Percentiles rank a stretch among this genome's conserved stretches.
These are phyloP conservation scores for Xanthoconium stramineum DNA, from an alignment of 768 basidiomycete species.

Conservation along the genomic window DNA sequence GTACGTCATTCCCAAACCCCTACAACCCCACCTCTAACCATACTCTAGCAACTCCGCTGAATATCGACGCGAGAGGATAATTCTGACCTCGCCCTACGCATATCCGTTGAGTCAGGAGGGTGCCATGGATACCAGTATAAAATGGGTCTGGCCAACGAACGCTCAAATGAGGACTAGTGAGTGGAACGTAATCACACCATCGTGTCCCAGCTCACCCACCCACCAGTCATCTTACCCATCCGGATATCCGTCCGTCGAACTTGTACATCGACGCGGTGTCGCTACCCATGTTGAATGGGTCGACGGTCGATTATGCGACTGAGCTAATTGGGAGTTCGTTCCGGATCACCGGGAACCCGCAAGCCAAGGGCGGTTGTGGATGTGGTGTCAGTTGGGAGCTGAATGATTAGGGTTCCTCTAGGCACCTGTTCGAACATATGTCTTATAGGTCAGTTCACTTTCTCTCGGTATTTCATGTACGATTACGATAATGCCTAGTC, in stretches of 20 bases:
- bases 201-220: background rate
- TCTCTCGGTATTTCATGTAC: background rate
- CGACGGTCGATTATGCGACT: conserved; percentile 38
- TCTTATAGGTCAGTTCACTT: background rate
- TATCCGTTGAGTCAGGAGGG: conserved; percentile 65
- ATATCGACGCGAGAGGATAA: conserved; percentile 64
- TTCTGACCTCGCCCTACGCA: conserved; percentile 64
- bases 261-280: conserved; percentile 86
- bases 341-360: conserved; percentile 79
- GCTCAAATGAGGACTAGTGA: conserved; percentile 81
- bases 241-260: conserved; percentile 66
- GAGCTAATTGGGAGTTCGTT: conserved; percentile 56
- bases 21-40: too few relatives aligned
- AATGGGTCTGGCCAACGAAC: conserved; percentile 68
- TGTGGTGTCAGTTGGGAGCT: conserved; percentile 93
- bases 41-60: conserved; percentile 52
- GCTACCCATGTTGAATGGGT: conserved; percentile 78
- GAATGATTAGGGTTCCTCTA: background rate
- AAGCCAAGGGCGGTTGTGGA: conserved; percentile 90
- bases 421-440: background rate
- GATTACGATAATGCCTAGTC: background rate
- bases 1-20: too few relatives aligned
- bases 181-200: conserved; percentile 26
- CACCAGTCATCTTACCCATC: conserved; percentile 56
- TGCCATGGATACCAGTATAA: conserved; percentile 75